These are phyloP conservation scores for Boletus eberwhitei DNA, from an alignment of 768 basidiomycete genomes.

Conservation along the genomic window DNA sequence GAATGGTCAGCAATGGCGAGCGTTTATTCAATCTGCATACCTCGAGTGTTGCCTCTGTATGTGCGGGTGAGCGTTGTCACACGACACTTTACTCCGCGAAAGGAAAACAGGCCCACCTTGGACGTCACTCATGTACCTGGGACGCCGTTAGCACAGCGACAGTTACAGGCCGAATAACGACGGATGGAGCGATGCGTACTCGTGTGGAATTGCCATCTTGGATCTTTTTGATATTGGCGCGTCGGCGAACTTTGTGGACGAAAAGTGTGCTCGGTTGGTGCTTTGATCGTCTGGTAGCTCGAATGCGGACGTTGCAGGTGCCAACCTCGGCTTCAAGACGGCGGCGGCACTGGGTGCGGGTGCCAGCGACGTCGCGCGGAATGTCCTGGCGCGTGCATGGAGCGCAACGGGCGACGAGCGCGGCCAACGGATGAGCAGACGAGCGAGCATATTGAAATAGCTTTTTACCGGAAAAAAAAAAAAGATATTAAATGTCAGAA, in stretches of 20 bases:
- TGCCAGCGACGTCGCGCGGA: constrained; percentile 11
- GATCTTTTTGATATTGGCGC: constrained; percentile 38
- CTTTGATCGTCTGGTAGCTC: constrained; percentile 13
- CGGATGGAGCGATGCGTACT: constrained; percentile 30
- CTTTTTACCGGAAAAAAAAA: background rate
- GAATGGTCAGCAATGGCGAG: constrained; percentile 1
- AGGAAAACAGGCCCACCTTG: constrained; percentile 34
- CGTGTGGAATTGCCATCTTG: constrained; percentile 42
- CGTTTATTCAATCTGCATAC: constrained; percentile 15
- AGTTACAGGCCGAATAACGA: background rate
- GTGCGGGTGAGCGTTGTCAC: background rate
- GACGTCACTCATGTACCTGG: constrained; percentile 45
- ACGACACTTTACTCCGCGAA: background rate
- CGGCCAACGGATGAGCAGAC: constrained; percentile 24
- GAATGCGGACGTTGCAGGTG: background rate
- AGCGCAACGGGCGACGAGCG: constrained; percentile 13
- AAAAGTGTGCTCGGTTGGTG: constrained; percentile 28
- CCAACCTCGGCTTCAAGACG: constrained; percentile 8
- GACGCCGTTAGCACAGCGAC: constrained; percentile 20
- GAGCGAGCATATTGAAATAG: constrained; percentile 16
- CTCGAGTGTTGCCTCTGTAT: constrained; percentile 40
- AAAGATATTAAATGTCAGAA: background rate
- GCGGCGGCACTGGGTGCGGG: constrained; percentile 7
- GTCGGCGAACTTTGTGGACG: constrained; percentile 26
- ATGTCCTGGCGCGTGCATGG: constrained; percentile 11